phyloP scores from a whole-genome alignment of 2,329 filamentous ascomycete species.

The Cercospora sesami region DNA sequence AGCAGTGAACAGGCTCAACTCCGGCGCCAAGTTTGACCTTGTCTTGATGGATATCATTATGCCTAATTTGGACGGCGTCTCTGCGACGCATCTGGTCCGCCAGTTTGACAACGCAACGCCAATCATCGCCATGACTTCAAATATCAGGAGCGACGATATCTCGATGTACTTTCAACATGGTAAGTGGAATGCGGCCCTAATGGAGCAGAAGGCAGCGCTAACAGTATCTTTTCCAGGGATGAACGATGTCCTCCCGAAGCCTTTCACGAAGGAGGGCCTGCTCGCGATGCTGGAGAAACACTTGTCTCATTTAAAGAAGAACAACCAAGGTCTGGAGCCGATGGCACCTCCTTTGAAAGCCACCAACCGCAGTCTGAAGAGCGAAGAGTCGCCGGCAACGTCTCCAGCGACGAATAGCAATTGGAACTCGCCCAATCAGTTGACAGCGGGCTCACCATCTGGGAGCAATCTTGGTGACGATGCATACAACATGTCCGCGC shows the following conservation, averaged over 20 bases:
- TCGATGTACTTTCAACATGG: constrained; percentile 96
- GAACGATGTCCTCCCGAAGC: constrained; percentile 96
- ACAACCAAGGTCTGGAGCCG: constrained; percentile 37
- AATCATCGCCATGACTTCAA: constrained; percentile 98
- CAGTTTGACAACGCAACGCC: constrained; percentile 79
- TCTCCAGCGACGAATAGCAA: constrained; percentile 61
- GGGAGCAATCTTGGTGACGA: constrained; percentile 48
- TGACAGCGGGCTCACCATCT: constrained; percentile 59
- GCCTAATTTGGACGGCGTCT: constrained; percentile 93
- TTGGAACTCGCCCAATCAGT: constrained; percentile 64
- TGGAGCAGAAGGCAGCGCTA: background rate
- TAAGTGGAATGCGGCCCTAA: constrained; percentile 49
- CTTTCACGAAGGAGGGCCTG: constrained; percentile 84
- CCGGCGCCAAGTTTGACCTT: constrained; percentile 63
- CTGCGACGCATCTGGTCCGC: constrained; percentile 87
- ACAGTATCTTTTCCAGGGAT: constrained; percentile 63
- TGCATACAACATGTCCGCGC: constrained; percentile 48
- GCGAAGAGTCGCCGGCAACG: constrained; percentile 63
- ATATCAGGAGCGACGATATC: constrained; percentile 94
- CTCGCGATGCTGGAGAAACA: constrained; percentile 83
- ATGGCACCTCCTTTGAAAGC: constrained; percentile 58
- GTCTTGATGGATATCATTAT: constrained; percentile 73
- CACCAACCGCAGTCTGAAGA: constrained; percentile 58
- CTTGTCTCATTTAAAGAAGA: constrained; percentile 75
- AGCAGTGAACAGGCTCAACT: constrained; percentile 81